These are phyloP conservation scores for Lepiota brunneoincarnata DNA, from an alignment of 768 basidiomycete genomes.

Conservation along the genomic window DNA sequence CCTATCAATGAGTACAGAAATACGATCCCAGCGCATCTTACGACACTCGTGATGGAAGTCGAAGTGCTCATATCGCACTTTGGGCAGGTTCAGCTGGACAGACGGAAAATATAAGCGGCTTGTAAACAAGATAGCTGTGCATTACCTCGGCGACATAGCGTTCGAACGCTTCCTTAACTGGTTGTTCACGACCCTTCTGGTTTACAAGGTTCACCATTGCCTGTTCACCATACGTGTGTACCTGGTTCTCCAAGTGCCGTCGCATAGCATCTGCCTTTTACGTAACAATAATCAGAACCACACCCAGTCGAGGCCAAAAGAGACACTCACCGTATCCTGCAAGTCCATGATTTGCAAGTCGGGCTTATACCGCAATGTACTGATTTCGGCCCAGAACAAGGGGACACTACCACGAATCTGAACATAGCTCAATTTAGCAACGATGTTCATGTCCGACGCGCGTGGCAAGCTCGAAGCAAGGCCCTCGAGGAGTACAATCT, in stretches of 20 bases:
- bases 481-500: constrained; percentile 78
- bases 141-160: constrained; percentile 62
- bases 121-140: background rate
- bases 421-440: constrained; percentile 74
- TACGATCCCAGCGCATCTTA: constrained; percentile 93
- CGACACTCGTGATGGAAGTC: constrained; percentile 97
- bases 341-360: constrained; percentile 96
- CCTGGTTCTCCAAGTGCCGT: constrained; percentile 72
- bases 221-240: constrained; percentile 72
- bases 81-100: constrained; percentile 54
- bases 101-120: background rate
- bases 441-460: background rate
- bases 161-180: constrained; percentile 95
- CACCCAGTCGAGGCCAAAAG: background rate
- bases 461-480: constrained; percentile 22
- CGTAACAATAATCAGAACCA: constrained; percentile 1
- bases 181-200: constrained; percentile 88
- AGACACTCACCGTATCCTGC: constrained; percentile 67
- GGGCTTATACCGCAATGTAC: constrained; percentile 92
- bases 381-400: constrained; percentile 95
- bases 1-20: constrained; percentile 75
- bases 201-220: constrained; percentile 90
- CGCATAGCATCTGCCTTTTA: constrained; percentile 66
- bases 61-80: constrained; percentile 89
- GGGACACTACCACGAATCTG: constrained; percentile 95